phyloP scores from a whole-genome alignment of 768 basidiomycete genomes.

The Mycena leptocephala region DNA sequence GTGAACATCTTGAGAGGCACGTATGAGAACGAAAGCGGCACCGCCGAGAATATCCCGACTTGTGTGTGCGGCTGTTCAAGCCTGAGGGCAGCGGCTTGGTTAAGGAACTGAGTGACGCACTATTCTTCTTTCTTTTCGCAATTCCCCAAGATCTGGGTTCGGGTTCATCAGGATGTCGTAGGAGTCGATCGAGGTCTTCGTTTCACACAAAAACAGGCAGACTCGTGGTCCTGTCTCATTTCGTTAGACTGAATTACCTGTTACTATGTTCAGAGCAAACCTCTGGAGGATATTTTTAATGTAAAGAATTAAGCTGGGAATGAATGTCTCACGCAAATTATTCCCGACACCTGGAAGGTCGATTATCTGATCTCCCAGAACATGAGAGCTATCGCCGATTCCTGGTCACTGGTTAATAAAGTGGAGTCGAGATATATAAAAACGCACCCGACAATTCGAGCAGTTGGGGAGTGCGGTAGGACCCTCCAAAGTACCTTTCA shows the following conservation, averaged over 20 bases:
- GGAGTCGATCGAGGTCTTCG: neutral
- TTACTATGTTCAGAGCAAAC: neutral
- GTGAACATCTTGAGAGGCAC: neutral
- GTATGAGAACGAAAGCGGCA: slow-evolving; percentile 18
- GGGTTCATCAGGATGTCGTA: slow-evolving; percentile 14
- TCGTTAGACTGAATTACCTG: neutral
- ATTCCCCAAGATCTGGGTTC: neutral
- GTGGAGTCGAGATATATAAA: too few species aligned
- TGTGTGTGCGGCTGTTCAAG: neutral
- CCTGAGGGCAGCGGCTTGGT: neutral
- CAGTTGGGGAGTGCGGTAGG: neutral
- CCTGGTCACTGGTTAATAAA: too few species aligned
- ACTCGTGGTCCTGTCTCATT: neutral
- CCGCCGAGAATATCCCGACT: slow-evolving; percentile 15
- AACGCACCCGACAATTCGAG: neutral
- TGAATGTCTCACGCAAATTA: slow-evolving; percentile 12
- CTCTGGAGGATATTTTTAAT: neutral
- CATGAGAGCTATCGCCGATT: neutral
- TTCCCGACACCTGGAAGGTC: slow-evolving; percentile 13
- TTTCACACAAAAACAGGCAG: slow-evolving; percentile 13
- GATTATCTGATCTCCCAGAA: neutral
- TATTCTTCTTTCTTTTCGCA: slow-evolving; percentile 9
- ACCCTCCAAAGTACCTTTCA: neutral
- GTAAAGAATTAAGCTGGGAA: too few species aligned
- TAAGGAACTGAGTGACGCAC: neutral